A percentile compares a stretch with the other conserved stretches of the same genome.
phyloP scores from a whole-genome alignment of 2,329 filamentous ascomycete species.

The Aspergillus pseudotamarii region DNA sequence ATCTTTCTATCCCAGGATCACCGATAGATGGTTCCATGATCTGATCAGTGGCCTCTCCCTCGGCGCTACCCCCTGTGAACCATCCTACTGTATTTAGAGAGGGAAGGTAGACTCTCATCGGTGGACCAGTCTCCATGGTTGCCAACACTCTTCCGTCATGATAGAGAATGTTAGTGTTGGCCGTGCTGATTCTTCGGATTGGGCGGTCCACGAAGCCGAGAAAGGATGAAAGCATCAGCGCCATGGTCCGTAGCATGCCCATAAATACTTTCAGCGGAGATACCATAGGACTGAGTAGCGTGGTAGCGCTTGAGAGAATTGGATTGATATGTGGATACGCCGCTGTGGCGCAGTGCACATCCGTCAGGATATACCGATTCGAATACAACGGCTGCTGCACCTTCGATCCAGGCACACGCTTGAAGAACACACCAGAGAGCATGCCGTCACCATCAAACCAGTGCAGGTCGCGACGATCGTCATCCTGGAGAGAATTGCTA shows the following conservation, averaged over 20 bases:
- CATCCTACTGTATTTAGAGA: background rate
- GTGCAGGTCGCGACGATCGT: slow-evolving; percentile 65
- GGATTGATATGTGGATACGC: slow-evolving; percentile 56
- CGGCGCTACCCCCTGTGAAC: background rate
- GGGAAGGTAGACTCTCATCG: slow-evolving; percentile 1
- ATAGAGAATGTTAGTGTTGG: background rate
- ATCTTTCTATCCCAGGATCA: slow-evolving; percentile 37
- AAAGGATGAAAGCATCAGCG: slow-evolving; percentile 62
- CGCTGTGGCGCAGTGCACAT: slow-evolving; percentile 61
- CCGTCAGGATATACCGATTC: slow-evolving; percentile 70
- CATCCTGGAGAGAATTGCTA: slow-evolving; percentile 67
- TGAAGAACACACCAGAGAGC: slow-evolving; percentile 68
- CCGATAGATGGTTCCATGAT: slow-evolving; percentile 2
- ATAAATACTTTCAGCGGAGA: background rate
- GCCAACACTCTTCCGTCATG: background rate
- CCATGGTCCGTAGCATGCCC: slow-evolving; percentile 2
- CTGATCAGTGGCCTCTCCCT: background rate
- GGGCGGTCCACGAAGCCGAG: slow-evolving; percentile 54
- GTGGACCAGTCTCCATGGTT: background rate
- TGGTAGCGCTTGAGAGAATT: slow-evolving; percentile 67
- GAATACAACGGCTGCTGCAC: slow-evolving; percentile 64
- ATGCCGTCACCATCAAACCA: slow-evolving; percentile 79
- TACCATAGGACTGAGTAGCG: slow-evolving; percentile 1
- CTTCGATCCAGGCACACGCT: slow-evolving; percentile 41
- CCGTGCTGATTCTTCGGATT: slow-evolving; percentile 65